Percentiles rank a stretch among this genome's conserved stretches.
phyloP scores from a whole-genome alignment of 306 rosid genomes.

The Lathyrus sativus region DNA sequence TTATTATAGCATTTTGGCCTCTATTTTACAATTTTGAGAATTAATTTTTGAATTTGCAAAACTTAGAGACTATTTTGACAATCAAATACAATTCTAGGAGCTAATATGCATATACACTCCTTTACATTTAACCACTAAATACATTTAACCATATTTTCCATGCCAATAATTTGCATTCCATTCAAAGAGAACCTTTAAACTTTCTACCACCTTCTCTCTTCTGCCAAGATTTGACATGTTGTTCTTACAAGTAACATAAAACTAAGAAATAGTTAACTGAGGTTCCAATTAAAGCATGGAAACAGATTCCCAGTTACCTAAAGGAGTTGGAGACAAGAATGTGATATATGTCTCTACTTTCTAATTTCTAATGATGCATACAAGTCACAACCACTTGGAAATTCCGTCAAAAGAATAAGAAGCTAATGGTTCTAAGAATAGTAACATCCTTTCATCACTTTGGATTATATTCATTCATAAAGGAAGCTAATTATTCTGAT shows the following conservation, averaged over 20 bases:
- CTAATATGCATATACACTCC: too few species aligned
- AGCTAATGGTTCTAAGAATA: conserved; percentile 24
- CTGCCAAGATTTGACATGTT: conserved; percentile 49
- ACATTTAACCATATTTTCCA: conserved; percentile 28
- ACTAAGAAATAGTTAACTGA: conserved; percentile 18
- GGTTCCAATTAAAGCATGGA: neutral
- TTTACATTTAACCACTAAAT: neutral
- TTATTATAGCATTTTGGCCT: too few species aligned
- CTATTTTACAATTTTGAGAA: too few species aligned
- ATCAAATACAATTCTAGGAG: too few species aligned
- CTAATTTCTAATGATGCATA: conserved; percentile 39
- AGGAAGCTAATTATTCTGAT: conserved; percentile 37
- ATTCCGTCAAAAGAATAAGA: conserved; percentile 20
- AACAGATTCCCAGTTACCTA: conserved; percentile 46
- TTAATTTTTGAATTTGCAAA: too few species aligned
- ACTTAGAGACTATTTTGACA: too few species aligned
- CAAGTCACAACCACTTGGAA: conserved; percentile 32
- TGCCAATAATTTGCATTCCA: conserved; percentile 27
- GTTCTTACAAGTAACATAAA: conserved; percentile 37
- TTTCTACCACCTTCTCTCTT: conserved; percentile 25
- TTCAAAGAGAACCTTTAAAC: conserved; percentile 36
- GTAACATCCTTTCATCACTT: neutral
- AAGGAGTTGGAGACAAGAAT: conserved; percentile 21
- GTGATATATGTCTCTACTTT: conserved; percentile 39
- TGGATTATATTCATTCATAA: conserved; percentile 27